These are phyloP conservation scores for Colletotrichum tabaci DNA, from an alignment of 2,329 filamentous ascomycete genomes.

Conservation along the genomic window DNA sequence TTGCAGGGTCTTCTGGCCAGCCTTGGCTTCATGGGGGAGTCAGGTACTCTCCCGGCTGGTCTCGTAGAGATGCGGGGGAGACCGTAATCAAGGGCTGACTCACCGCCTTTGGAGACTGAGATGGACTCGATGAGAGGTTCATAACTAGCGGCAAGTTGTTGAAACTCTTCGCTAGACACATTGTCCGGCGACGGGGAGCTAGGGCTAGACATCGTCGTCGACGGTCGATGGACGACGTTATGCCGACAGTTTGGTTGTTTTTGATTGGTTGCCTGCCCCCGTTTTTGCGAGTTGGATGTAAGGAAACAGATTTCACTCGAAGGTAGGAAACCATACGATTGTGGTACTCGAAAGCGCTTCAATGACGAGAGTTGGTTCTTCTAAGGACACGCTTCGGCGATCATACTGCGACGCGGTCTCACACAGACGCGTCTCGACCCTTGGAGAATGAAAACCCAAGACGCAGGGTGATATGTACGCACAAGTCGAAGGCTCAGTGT, in stretches of 20 bases:
- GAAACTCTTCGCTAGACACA: conserved; percentile 54
- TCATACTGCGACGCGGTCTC: background rate
- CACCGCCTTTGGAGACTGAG: conserved; percentile 63
- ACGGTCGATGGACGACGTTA: background rate
- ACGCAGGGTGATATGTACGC: background rate
- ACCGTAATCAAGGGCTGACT: conserved; percentile 41
- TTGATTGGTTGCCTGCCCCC: too few relatives aligned
- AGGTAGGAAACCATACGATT: background rate
- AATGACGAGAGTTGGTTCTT: background rate
- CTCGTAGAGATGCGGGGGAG: conserved; percentile 28
- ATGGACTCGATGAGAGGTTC: conserved; percentile 58
- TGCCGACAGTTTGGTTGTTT: background rate
- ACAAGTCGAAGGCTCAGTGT: background rate
- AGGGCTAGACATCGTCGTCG: conserved; percentile 18
- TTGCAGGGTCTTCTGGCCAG: conserved; percentile 65
- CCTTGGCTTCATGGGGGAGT: conserved; percentile 56
- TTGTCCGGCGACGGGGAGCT: conserved; percentile 38
- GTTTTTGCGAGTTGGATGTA: background rate
- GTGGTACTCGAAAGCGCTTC: background rate
- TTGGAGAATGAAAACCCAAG: background rate
- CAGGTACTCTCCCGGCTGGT: conserved; percentile 32
- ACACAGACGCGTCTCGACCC: background rate
- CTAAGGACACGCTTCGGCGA: background rate
- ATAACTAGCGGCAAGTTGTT: conserved; percentile 55
- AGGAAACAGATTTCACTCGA: background rate